Base-by-base conservation (phyloP, 2,329 filamentous ascomycete species). In the Penicillium sp. region DNA sequence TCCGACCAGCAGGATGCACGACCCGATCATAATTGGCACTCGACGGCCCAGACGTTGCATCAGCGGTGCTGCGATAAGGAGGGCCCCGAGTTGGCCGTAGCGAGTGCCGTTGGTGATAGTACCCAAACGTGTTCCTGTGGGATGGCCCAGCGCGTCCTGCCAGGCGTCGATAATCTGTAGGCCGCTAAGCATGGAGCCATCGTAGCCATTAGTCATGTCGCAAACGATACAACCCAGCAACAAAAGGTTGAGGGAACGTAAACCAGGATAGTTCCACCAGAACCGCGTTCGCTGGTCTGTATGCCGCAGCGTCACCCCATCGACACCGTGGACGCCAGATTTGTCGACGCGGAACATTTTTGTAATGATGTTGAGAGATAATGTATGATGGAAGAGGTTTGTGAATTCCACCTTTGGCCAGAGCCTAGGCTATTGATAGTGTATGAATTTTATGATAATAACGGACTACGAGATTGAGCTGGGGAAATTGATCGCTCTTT, bases 141-240 rank as follows among this genome's bases (percentile, higher is more conserved):
- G 62, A 5, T 59, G 29, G 13, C 61, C 59, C 29, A 66, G 67
- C 27, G 56, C 78, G 11, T 71, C 68, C n/a, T 77, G 68, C 76
- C 77, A 79, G n/a, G 73, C 69, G 0, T 71, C 64, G 1, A 79
- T 67, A 0, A 75, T 70, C 57, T 82, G 79, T 7, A 82, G 64
- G 10, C 75, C 76, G 58, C 82, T 81, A 69, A 82, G 77, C 74
- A 82, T 79, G 46, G 73, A 76, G 5, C 77, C 77, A 62, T 81
- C 79, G 47, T 79, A 82, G 1, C 79, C 79, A 33, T 68, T 66
- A 43, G 70, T 39, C 35, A 39, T 39, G 16, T 39, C 35, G n/a
- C 35, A 39, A 19, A 39, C 35, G n/a, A 39, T 39, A 39, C 35
- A 39, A 19, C 35, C 35, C n/a, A 39, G n/a, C n/a, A 39, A 5